Evolutionary conservation across 352 stramenopile species (phyloP).

Genomic region (Phytophthora colocasiae): DNA sequence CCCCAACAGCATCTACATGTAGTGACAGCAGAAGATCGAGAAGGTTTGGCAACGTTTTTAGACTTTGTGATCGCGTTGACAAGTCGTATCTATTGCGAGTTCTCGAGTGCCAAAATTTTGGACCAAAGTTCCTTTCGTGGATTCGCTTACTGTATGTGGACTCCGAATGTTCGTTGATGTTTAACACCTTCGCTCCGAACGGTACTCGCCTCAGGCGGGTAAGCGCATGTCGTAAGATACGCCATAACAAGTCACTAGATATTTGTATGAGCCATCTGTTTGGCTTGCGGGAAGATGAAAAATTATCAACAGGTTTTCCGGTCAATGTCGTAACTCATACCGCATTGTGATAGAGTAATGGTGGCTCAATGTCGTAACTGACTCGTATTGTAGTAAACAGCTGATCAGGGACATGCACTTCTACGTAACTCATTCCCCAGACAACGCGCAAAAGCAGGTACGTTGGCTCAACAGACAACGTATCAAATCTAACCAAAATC

Average conservation of each 20-base stretch:
- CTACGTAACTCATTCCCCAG: neutral
- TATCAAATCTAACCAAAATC: too few relatives aligned
- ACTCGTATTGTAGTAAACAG: neutral
- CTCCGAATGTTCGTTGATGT: too few relatives aligned
- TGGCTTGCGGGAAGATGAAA: neutral
- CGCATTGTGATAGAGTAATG: neutral
- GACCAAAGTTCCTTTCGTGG: too few relatives aligned
- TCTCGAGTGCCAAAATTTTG: too few relatives aligned
- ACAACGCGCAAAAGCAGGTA: neutral
- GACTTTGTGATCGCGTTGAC: too few relatives aligned
- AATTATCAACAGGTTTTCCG: neutral
- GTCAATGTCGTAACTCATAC: neutral
- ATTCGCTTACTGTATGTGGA: too few relatives aligned
- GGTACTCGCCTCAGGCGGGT: neutral
- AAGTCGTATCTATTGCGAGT: too few relatives aligned
- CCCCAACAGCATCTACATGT: too few relatives aligned
- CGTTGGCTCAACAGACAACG: neutral
- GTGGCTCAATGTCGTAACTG: neutral
- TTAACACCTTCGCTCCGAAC: neutral
- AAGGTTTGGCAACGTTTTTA: too few relatives aligned
- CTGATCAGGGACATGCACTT: neutral
- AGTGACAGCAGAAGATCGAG: too few relatives aligned
- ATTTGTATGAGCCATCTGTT: neutral
- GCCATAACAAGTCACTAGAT: neutral
- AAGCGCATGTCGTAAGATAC: slow-evolving; percentile 7